Evolutionary conservation across 345 rosid genomes (phyloP).

Genomic region (Hibiscus syriacus): DNA sequence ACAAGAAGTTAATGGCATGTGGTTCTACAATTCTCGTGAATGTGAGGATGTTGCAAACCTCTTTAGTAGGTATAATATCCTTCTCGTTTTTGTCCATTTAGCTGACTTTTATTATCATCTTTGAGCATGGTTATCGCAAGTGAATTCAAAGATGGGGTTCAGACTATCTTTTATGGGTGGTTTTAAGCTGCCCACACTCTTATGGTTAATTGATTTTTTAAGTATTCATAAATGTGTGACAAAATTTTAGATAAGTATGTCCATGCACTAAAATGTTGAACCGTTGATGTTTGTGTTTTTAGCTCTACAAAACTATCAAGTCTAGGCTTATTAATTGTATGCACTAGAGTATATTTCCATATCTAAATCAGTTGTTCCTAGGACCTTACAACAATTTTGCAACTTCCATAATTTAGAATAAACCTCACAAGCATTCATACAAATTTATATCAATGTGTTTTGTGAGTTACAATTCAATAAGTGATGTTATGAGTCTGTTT

Average conservation of each 20-base stretch:
- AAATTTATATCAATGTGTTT: neutral
- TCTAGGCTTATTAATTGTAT: neutral
- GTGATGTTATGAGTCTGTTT: neutral
- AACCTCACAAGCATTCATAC: neutral
- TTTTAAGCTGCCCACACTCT: neutral
- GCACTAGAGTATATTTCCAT: neutral
- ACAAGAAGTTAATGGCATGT: conserved; percentile 60
- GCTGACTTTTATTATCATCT: neutral
- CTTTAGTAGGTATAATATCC: conserved; percentile 31
- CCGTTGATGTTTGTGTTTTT: neutral
- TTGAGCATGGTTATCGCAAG: neutral
- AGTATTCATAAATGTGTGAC: neutral
- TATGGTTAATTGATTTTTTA: neutral
- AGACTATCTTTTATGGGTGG: neutral
- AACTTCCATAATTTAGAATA: neutral
- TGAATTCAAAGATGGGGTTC: neutral
- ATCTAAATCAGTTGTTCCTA: neutral
- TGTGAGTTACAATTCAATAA: neutral
- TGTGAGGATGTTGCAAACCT: conserved; percentile 58
- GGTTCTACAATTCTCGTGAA: conserved; percentile 51
- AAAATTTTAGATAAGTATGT: neutral
- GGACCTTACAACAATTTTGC: neutral
- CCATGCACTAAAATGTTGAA: neutral
- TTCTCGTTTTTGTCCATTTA: neutral
- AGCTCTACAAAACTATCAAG: neutral